Base-by-base conservation (phyloP, 2,329 filamentous ascomycete species). In the Fusarium subtropicale region DNA sequence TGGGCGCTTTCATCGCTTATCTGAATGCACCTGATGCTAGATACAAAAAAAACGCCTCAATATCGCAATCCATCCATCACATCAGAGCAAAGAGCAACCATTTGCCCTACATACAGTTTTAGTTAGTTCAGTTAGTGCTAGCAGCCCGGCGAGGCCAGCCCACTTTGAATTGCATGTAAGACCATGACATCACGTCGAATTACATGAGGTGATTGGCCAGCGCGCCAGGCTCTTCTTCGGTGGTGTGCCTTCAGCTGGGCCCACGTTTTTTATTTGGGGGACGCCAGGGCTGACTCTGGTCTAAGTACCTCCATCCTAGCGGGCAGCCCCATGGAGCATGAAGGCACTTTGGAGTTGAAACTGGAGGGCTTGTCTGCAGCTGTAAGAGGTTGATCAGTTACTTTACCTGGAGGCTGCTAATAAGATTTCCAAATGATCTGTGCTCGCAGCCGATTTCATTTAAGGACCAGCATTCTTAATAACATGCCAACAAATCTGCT, bases 231-330 rank as follows among this genome's bases (percentile, higher is more conserved):
- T 72, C 66, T 71, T 70, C 58, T 33, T 71, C 69, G 69, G 69
- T 71, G 68, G 64, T 69, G 64, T 58, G 69, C 48, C 59, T 71
- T 69, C 69, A 71, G 68, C 68, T 71, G 68, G 48, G 61, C 39
- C 60, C 60, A 61, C 66, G 64, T 63, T 63, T 52, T 44, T 22
- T 51, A 5, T 22, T 44, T 5, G 51, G 66, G 46, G 59, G 51
- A 57, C 62, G 66, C 66, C 64, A 68, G 57, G 67, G 67, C 67
- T 70, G 67, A 68, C 55, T 71, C 38, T 60, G 66, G 59, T 64
- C 61, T 39, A 39, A 12, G 36, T 39, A 30, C 28, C 28, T 30
- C 28, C 28, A 30, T 30, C 28, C 28, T 30, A 39, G n/a, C n/a
- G 36, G n/a, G n/a, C 36, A 38, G 36, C 36, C 36, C 36, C 36